Evolutionary conservation across 352 stramenopile genomes (phyloP), one percentile per base, ranked within the genome.

Genomic region (Discostella stelligera): DNA sequence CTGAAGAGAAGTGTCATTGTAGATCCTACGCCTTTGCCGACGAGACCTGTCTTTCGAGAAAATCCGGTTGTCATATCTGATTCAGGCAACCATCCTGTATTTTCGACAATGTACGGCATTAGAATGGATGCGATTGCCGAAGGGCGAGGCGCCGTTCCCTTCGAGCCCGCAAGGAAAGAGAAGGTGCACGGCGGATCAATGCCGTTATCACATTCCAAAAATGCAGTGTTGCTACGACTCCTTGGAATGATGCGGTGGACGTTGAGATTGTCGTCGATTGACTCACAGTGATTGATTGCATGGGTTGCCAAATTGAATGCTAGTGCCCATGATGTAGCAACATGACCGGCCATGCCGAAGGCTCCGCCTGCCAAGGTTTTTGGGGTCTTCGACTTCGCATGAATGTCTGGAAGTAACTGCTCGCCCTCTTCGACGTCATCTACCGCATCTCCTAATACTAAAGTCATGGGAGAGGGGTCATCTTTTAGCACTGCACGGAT

Each of bases 41-140:
- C 71, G n/a, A 86, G 71, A 20, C 79, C 79, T 39, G 54, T 74
- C 55, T 86, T 83, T 69, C 71, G 69, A 58, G 64, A 53, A 46
- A 79, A 86, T 20, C 79, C 79, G 8, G 75, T 73, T 50, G 55
- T 80, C 79, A 86, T 86, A 49, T 86, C 79, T 30, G 75, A 74
- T 59, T 68, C 56, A n/a, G 77, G 70, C 23, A 80, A 68, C 79
- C 79, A 86, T 49, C 71, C 75, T 37, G 69, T 76, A 59, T 84
- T 86, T 69, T 86, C 61, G 20, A 86, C 70, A 27, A 82, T 59
- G 37, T 66, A 83, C 32, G 69, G 75, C 25, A 58, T 52, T 11
- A 78, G 44, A 48, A 53, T 68, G 20, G 58, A 72, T 23, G 66
- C 55, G 23, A 78, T 71, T 8, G 52, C 66, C 7, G 75, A 82